Conservation (phyloP, 805 yeast species). For the Myxozyma neotropica region DNA sequence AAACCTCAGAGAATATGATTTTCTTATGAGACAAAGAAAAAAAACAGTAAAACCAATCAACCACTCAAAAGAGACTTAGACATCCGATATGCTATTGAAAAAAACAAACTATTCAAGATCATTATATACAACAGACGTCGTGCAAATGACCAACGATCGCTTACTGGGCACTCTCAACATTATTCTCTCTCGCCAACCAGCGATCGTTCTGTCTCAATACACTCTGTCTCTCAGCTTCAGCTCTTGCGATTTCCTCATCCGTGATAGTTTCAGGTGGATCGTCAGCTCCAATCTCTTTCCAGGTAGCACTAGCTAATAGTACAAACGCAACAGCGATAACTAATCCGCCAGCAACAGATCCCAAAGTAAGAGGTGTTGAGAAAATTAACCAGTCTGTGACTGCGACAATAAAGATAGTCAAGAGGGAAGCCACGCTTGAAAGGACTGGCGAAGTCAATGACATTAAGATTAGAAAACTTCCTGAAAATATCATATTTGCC, state of each 20-base stretch:
- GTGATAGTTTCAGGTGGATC: conserved; percentile 8
- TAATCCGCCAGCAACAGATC: conserved; percentile 69
- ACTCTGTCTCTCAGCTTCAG: not conserved
- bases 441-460: conserved; percentile 84
- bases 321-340: conserved; percentile 71
- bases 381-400: conserved; percentile 70
- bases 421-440: conserved; percentile 64
- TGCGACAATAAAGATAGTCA: conserved; percentile 81
- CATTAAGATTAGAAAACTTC: conserved; percentile 73
- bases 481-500: conserved; percentile 69
- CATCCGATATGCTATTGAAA: not conserved
- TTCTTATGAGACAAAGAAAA: too few species aligned
- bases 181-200: conserved; percentile 13
- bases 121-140: not conserved
- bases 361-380: conserved; percentile 56
- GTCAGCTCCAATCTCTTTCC: conserved; percentile 41
- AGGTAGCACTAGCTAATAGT: conserved; percentile 51
- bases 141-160: not conserved
- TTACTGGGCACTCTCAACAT: conserved; percentile 1
- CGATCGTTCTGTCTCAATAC: conserved; percentile 5
- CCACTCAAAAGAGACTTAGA: too few species aligned
- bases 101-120: not conserved
- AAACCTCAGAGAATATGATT: too few species aligned
- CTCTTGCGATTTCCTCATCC: conserved; percentile 23
- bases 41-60: too few species aligned